Evolutionary conservation across 352 stramenopile species (phyloP).

Genomic region (Aphanomyces euteiches): DNA sequence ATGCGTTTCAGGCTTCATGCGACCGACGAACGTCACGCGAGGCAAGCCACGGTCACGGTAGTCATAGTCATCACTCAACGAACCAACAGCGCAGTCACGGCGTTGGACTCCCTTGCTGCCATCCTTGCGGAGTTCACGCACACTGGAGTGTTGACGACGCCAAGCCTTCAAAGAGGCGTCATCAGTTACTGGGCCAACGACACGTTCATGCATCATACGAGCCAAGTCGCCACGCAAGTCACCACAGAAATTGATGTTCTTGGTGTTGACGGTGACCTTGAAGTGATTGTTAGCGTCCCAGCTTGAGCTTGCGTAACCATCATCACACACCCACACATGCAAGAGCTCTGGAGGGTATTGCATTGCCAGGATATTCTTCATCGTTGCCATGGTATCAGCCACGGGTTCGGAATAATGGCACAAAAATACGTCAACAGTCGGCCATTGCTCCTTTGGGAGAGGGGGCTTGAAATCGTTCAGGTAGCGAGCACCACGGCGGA

Average conservation of each 20-base stretch:
- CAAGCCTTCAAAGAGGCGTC: slow-evolving; percentile 27
- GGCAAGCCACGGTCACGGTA: slow-evolving; percentile 33
- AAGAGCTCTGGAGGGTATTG: slow-evolving; percentile 34
- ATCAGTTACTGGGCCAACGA: slow-evolving; percentile 21
- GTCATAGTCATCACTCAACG: slow-evolving; percentile 28
- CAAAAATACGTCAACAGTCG: slow-evolving; percentile 36
- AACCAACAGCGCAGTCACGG: slow-evolving; percentile 29
- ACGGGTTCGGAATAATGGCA: slow-evolving; percentile 36
- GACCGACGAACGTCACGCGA: slow-evolving; percentile 33
- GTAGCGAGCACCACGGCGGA: slow-evolving; percentile 28
- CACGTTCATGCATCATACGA: slow-evolving; percentile 33
- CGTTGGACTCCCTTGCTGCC: slow-evolving; percentile 27
- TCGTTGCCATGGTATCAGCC: slow-evolving; percentile 30
- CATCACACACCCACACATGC: slow-evolving; percentile 33
- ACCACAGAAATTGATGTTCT: slow-evolving; percentile 34
- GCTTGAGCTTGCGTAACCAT: slow-evolving; percentile 33
- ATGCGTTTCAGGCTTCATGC: slow-evolving; percentile 32
- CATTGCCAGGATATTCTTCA: slow-evolving; percentile 34
- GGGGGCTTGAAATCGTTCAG: slow-evolving; percentile 29
- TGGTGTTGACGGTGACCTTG: slow-evolving; percentile 34
- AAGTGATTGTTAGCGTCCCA: slow-evolving; percentile 33
- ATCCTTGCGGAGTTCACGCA: slow-evolving; percentile 25
- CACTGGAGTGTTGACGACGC: slow-evolving; percentile 27
- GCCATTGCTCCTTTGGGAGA: slow-evolving; percentile 30
- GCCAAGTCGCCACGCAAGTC: slow-evolving; percentile 34